Conservation (phyloP, 495 filamentous ascomycete species). For the Penicillium maclennaniae region DNA sequence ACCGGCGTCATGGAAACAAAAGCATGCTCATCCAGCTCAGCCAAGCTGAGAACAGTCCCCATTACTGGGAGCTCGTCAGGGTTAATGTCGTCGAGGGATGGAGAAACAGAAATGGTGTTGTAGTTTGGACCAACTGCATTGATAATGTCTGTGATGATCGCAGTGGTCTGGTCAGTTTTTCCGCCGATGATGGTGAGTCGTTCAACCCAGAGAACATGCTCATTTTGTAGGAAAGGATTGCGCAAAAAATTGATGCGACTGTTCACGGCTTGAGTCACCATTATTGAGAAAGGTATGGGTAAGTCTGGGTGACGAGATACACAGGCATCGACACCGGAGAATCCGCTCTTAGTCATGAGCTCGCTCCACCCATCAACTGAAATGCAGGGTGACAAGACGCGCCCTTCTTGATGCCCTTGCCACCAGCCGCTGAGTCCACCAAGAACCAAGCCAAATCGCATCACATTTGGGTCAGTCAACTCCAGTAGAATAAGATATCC, state of each 20-base stretch:
- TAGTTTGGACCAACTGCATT: conserved; percentile 10
- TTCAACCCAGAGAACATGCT: conserved; percentile 8
- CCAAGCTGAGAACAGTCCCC: conserved; percentile 39
- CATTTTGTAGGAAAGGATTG: conserved; percentile 15
- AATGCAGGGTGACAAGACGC: conserved; percentile 34
- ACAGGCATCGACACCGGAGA: conserved; percentile 44
- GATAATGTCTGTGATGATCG: conserved; percentile 10
- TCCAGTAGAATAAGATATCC: conserved; percentile 50
- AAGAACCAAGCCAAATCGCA: conserved; percentile 31
- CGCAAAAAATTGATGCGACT: conserved; percentile 29
- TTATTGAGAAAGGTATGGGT: conserved; percentile 35
- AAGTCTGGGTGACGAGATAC: conserved; percentile 16
- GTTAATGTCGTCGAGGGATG: conserved; percentile 15
- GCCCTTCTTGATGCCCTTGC: conserved; percentile 44
- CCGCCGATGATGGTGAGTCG: conserved; percentile 29
- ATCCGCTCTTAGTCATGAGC: conserved; percentile 36
- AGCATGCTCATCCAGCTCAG: conserved; percentile 42
- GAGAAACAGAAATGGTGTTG: conserved; percentile 1
- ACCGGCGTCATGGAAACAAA: conserved; percentile 35
- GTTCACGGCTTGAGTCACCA: conserved; percentile 45
- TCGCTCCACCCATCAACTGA: conserved; percentile 34
- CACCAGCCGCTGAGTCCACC: conserved; percentile 50
- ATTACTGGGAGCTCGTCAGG: conserved; percentile 13
- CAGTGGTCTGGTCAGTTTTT: conserved; percentile 4
- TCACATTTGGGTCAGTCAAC: conserved; percentile 30